Percentiles rank a stretch among this genome's conserved stretches.
phyloP scores from a whole-genome alignment of 2,329 filamentous ascomycete genomes.

The Beauveria sp. region DNA sequence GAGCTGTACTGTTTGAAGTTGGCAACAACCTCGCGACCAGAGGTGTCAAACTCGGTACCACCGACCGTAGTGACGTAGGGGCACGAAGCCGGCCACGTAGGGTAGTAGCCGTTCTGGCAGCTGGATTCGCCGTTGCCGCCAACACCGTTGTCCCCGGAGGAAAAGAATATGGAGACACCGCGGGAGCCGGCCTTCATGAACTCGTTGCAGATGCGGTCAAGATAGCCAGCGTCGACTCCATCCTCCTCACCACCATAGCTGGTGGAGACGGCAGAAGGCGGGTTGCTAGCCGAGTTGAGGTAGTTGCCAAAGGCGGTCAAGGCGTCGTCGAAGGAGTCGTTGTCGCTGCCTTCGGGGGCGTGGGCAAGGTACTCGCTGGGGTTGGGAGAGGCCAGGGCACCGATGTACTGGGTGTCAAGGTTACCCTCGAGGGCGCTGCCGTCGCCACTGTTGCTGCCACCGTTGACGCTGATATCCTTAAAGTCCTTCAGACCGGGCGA shows the following conservation, averaged over 20 bases:
- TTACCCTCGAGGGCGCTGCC: conserved; percentile 14
- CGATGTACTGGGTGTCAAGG: conserved; percentile 13
- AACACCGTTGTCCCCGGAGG: conserved; percentile 21
- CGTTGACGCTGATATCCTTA: conserved; percentile 8
- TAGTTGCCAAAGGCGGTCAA: conserved; percentile 10
- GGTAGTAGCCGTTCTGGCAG: conserved; percentile 21
- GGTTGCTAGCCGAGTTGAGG: conserved; percentile 12
- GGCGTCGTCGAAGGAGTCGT: conserved; percentile 7
- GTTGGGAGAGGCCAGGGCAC: conserved; percentile 11
- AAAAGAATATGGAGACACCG: conserved; percentile 42
- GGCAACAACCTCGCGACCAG: conserved; percentile 5
- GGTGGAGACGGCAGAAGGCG: conserved; percentile 37
- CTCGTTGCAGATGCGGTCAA: conserved; percentile 43
- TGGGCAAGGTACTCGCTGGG: conserved; percentile 12
- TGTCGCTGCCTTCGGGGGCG: conserved; percentile 2
- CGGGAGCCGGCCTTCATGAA: conserved; percentile 48
- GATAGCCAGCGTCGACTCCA: conserved; percentile 19
- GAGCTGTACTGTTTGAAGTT: conserved; percentile 5
- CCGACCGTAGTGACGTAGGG: conserved; percentile 43
- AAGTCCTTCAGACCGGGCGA: conserved; percentile 9
- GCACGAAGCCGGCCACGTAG: conserved; percentile 34
- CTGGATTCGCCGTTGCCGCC: conserved; percentile 17
- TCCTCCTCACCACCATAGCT: conserved; percentile 44
- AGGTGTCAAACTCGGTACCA: conserved; percentile 28
- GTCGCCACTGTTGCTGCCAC: conserved; percentile 8